phyloP scores from a whole-genome alignment of 192 early-diverging fungal genomes.

The Coemansia nantahalensis region DNA sequence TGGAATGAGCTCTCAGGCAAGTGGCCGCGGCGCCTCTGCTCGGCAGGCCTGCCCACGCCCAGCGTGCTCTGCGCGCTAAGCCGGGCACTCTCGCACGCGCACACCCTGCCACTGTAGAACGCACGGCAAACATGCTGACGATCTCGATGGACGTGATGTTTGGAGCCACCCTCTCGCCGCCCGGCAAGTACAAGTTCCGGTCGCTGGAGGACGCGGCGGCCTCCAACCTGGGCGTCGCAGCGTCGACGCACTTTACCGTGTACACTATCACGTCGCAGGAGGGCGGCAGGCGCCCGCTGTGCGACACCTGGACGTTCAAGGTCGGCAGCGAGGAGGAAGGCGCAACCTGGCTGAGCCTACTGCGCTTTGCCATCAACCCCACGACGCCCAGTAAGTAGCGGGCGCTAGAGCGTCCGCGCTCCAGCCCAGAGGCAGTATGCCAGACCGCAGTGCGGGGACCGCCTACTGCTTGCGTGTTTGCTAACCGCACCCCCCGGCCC shows the following conservation, averaged over 20 bases:
- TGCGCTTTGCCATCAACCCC: constrained; percentile 39
- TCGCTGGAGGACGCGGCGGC: constrained; percentile 38
- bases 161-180: constrained; percentile 45
- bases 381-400: constrained; percentile 26
- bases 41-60: background rate
- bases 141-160: constrained; percentile 49
- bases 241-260: constrained; percentile 53
- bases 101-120: constrained; percentile 12
- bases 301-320: constrained; percentile 51
- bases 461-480: no score
- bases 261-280: constrained; percentile 44
- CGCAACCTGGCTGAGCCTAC: constrained; percentile 36
- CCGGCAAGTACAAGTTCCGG: constrained; percentile 50
- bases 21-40: background rate
- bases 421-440: no score
- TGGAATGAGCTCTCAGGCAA: constrained; percentile 48
- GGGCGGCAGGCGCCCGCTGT: constrained; percentile 41
- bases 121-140: constrained; percentile 41
- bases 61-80: background rate
- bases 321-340: constrained; percentile 43
- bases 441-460: no score
- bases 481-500: no score
- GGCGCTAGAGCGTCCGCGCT: background rate
- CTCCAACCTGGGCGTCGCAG: constrained; percentile 23
- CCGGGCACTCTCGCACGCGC: no score